These are phyloP conservation scores for Handroanthus guayacan DNA, from an alignment of 257 asterid genomes.

Conservation along the genomic window DNA sequence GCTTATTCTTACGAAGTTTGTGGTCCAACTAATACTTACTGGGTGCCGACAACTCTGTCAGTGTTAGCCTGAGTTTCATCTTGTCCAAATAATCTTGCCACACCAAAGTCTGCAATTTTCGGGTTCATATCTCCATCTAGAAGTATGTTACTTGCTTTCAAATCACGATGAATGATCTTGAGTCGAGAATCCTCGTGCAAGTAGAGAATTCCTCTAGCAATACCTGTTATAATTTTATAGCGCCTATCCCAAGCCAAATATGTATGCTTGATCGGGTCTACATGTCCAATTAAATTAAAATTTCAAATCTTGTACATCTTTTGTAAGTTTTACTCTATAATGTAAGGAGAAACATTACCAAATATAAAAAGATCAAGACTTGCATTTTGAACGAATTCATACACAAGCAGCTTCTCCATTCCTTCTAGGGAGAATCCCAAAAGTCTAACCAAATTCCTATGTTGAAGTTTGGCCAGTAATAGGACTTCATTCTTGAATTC, in stretches of 20 bases:
- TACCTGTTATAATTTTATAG: slow-evolving; percentile 44
- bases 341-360: no score
- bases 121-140: slow-evolving; percentile 47
- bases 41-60: slow-evolving; percentile 52
- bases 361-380: slow-evolving; percentile 48
- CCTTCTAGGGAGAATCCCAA: slow-evolving; percentile 47
- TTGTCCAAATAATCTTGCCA: slow-evolving; percentile 46
- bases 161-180: slow-evolving; percentile 28
- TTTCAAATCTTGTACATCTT: no score
- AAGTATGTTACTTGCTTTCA: slow-evolving; percentile 48
- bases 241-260: slow-evolving; percentile 38
- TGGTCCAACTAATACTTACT: slow-evolving; percentile 42
- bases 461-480: slow-evolving; percentile 46
- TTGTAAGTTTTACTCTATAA: no score
- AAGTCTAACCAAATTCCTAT: slow-evolving; percentile 40
- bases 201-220: slow-evolving; percentile 44
- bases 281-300: neutral
- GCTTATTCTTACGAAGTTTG: no score
- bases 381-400: slow-evolving; percentile 43
- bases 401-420: slow-evolving; percentile 39
- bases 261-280: slow-evolving; percentile 17
- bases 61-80: slow-evolving; percentile 51
- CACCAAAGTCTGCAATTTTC: slow-evolving; percentile 58
- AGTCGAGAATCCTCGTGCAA: no score
- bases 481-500: slow-evolving; percentile 52